A percentile compares a stretch with the other conserved stretches of the same genome.
Conservation (phyloP, 208 protist genomes). For the Crithidia expoeki region DNA sequence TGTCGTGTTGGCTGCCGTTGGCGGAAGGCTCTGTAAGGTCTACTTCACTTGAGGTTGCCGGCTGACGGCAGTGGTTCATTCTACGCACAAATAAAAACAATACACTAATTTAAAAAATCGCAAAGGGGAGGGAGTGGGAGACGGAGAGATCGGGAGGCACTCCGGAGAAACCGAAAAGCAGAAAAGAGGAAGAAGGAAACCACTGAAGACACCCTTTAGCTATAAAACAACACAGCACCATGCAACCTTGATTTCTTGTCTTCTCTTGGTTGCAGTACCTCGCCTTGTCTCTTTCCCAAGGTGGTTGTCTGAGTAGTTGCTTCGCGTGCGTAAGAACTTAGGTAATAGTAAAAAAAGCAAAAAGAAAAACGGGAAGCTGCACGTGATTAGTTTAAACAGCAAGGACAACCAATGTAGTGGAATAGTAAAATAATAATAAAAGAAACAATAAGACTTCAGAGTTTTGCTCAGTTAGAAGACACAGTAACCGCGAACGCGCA, state of each 20-base stretch:
- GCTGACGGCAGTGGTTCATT: not conserved
- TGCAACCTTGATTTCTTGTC: no score
- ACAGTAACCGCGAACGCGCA: not conserved
- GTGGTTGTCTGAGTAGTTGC: not conserved
- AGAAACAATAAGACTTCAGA: not conserved
- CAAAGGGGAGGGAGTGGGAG: no score
- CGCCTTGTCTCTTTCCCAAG: no score
- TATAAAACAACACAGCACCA: no score
- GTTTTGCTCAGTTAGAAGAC: no score
- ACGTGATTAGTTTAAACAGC: no score
- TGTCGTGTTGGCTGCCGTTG: conserved; percentile 4
- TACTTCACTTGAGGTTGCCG: not conserved
- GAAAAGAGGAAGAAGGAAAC: not conserved
- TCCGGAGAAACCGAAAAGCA: not conserved
- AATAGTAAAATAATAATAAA: not conserved
- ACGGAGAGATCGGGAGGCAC: not conserved
- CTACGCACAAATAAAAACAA: not conserved
- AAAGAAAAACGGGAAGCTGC: conserved; percentile 5
- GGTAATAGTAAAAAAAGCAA: conserved; percentile 1
- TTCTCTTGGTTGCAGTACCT: no score
- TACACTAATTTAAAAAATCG: no score
- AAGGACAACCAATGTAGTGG: not conserved
- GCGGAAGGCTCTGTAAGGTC: not conserved
- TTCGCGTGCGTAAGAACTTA: not conserved
- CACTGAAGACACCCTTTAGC: conserved; percentile 7